phyloP scores from a whole-genome alignment of 1,284 basidiomycete genomes.

The Cryptococcus floricola region DNA sequence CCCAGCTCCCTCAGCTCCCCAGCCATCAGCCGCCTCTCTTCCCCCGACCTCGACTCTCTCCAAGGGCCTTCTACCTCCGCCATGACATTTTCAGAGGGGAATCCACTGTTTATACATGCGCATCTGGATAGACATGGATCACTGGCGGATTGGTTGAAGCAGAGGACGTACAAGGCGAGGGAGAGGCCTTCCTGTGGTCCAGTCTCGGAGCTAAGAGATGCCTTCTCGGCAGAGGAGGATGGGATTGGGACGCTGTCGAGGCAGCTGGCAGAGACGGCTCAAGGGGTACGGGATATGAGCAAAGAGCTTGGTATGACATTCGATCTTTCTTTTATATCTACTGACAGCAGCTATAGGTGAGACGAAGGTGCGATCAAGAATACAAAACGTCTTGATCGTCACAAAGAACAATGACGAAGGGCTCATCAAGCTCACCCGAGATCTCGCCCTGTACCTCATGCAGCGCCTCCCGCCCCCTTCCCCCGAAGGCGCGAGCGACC shows the following conservation, averaged over 20 bases:
- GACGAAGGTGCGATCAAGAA: conserved; percentile 83
- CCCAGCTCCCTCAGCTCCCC: too few species aligned
- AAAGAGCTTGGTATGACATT: conserved; percentile 81
- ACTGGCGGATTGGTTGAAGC: conserved; percentile 43
- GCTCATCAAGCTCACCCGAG: conserved; percentile 88
- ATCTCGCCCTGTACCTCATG: conserved; percentile 95
- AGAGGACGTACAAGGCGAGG: conserved; percentile 1
- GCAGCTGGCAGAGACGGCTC: conserved; percentile 93
- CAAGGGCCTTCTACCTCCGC: neutral
- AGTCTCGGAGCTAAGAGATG: neutral
- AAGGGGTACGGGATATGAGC: conserved; percentile 96
- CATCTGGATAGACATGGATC: conserved; percentile 48
- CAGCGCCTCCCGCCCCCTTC: conserved; percentile 53
- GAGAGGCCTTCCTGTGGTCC: too few species aligned
- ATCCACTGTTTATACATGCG: conserved; percentile 51
- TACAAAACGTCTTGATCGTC: conserved; percentile 91
- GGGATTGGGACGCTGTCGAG: conserved; percentile 75
- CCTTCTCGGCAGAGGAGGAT: conserved; percentile 45
- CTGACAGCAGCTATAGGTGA: conserved; percentile 59
- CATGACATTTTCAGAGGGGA: conserved; percentile 10
- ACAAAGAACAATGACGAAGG: conserved; percentile 98
- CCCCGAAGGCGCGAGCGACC: conserved; percentile 2
- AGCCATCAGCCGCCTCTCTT: too few species aligned
- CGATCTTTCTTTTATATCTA: neutral
- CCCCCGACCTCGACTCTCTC: conserved; percentile 5